Base-by-base conservation (phyloP, 108 stramenopile species). In the Fragilaria radians region DNA sequence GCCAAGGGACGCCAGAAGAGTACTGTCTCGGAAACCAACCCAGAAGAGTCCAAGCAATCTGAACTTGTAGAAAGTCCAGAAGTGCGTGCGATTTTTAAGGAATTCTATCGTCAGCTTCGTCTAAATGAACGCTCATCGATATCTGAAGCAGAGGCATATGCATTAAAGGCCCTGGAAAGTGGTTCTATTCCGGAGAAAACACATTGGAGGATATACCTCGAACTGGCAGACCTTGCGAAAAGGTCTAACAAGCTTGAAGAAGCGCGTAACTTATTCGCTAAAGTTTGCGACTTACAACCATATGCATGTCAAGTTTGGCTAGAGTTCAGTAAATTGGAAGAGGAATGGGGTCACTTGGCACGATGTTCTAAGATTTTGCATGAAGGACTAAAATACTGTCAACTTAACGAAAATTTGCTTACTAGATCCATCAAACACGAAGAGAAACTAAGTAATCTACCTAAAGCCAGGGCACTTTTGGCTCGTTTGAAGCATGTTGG, bases 241-340 rank as follows among this genome's bases (percentile, higher is more conserved):
- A 74, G 91, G 28, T 81, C 79, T 0, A 88, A 88, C 57, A 53
- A 70, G 28, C 81, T 78, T 50, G 74, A 74, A 4, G 81, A 84
- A 45, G 94, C 95, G 0, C 62, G 95, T 50, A 51, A 71, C 50
- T 78, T 90, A 34, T 96, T 91, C 59, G 76, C 82, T 25, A 67
- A 80, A 62, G 95, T 93, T 9, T 96, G 94, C 42, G 47, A 74
- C 32, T 63, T 84, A 21, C 93, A 97, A 58, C 95, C 95, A 0
- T 82, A 74, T 56, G 91, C 93, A 0, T 72, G 74, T 57, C 94
- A 94, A 57, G 93, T 88, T 0, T 98, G 97, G 97, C 66, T 98
- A 50, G 97, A 97, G 63, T 91, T 86, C 67, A 93, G 94, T 71
- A 97, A 96, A 61, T 70, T 98, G 52, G 96, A 97, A 62, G 96